Evolutionary conservation across 1,284 basidiomycete genomes (phyloP).

Genomic region (Fomitopsis palustris): DNA sequence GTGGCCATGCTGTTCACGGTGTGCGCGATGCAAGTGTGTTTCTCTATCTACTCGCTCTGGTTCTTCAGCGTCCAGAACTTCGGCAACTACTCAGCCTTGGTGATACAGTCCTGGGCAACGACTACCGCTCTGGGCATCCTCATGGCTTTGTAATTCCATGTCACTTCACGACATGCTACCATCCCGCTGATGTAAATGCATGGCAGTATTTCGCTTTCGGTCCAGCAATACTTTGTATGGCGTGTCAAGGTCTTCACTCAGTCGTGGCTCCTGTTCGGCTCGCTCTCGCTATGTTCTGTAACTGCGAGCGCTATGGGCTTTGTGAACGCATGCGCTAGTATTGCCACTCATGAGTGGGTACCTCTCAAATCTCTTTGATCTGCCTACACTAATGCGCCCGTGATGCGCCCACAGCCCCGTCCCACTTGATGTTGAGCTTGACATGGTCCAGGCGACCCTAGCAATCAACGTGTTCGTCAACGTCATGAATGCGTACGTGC

Average conservation of each 20-base stretch:
- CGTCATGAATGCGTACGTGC: not conserved
- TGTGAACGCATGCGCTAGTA: not conserved
- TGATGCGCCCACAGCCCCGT: not conserved
- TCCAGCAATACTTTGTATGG: not conserved
- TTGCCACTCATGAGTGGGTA: not conserved
- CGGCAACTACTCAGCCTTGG: not conserved
- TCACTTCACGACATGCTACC: not conserved
- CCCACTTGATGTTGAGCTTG: too few species aligned
- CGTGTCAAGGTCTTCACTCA: not conserved
- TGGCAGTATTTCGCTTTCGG: not conserved
- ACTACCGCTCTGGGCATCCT: not conserved
- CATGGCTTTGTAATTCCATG: not conserved
- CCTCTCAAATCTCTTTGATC: not conserved
- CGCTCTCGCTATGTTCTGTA: not conserved
- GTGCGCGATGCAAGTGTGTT: not conserved
- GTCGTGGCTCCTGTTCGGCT: not conserved
- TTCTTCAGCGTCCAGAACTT: not conserved
- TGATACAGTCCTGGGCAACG: not conserved
- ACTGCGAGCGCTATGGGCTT: not conserved
- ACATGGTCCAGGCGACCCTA: not conserved
- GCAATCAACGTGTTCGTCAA: not conserved
- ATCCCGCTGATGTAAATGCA: not conserved
- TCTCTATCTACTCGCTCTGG: not conserved
- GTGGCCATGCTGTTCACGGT: not conserved
- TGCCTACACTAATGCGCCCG: not conserved